Evolutionary conservation across 108 stramenopile species (phyloP), one percentile per base, ranked within the genome.

Genomic region (Cyclotella sp.): DNA sequence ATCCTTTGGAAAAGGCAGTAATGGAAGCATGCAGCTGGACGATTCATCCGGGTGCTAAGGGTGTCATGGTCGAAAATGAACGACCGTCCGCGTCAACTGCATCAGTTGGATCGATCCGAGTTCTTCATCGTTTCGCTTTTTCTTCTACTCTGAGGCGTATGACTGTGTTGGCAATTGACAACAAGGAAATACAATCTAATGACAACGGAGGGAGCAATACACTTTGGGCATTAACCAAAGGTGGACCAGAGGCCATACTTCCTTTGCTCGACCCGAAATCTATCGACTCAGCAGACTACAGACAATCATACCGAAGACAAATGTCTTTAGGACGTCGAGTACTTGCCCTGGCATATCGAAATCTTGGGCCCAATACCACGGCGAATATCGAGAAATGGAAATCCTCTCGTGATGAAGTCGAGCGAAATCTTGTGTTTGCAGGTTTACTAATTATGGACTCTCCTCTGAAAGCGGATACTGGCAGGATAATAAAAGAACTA

Each of bases 361-460:
- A 86, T 26, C 64, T 87, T 44, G 79, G 82, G 21, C 63, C 59
- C 28, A 51, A 76, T 22, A 53, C 78, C 13, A 8, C 76, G 10
- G 14, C 27, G n/a, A 42, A 12, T 22, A 44, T 83, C 15, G 73
- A 79, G 16, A 72, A 84, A 18, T 54, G 72, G 54, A 81, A 82
- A 19, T 72, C 72, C 11, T 79, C 71, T 46, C 84, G 91, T 15
- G 88, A 88, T 9, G 39, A 29, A 0, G 77, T 90, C 10, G 98
- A 98, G 68, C 58, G 55, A 15, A 79, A 84, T 21, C 79, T 99
- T 3, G 81, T 58, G 18, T 97, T 97, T 73, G 96, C 84, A 29
- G 99, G 99, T 30, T 93, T 99, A 45, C 76, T 99, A n/a, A 82
- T 97, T 22, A 79, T 98, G 47, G 91, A 94, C 63, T 97, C 94